Evolutionary conservation across 495 filamentous ascomycete genomes (phyloP), one percentile per base, ranked within the genome.

Genomic region (Hyaloscypha hepaticicola): DNA sequence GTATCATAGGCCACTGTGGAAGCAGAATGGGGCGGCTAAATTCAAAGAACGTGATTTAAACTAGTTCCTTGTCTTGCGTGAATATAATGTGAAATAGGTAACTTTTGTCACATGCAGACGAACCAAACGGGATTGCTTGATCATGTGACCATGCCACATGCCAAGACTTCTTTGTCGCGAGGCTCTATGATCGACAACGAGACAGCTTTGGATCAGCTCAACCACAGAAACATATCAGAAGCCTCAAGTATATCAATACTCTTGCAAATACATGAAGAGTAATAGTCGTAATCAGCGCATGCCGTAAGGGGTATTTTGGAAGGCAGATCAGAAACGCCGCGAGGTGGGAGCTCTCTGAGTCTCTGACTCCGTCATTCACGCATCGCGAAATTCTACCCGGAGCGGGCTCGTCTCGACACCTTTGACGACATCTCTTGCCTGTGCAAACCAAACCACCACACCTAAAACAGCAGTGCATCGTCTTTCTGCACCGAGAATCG

Each of bases 131-230:
- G 7, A 33, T 33, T 33, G 6, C 31, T 50, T 5, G 16, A 26
- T 53, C 31, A 58, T 31, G 56, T 58, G 56, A 58, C 56, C 12
- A 9, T 19, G n/a, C n/a, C 12, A 16, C 3, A 19, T 33, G 56
- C 56, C 31, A 38, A 58, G 55, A 14, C 12, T 22, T 58, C 41
- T 38, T 14, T 21, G 16, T 45, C 33, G 56, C 56, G 56, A 58
- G 56, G 56, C 56, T 58, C 38, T 45, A 16, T 45, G 11, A 45
- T 14, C 38, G 19, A 45, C 38, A 45, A 7, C 31, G 12, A 33
- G 0, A 12, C 38, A 16, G 38, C 38, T 16, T 45, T 33, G 14
- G 38, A 45, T 45, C 38, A 45, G 16, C 11, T 14, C 38, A 45
- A 14, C 38, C 38, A 16, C 38, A 1, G 38, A 45, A n/a, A 0